These are phyloP conservation scores for Yarrowia porcina DNA, from an alignment of 805 yeast genomes.

Conservation along the genomic window DNA sequence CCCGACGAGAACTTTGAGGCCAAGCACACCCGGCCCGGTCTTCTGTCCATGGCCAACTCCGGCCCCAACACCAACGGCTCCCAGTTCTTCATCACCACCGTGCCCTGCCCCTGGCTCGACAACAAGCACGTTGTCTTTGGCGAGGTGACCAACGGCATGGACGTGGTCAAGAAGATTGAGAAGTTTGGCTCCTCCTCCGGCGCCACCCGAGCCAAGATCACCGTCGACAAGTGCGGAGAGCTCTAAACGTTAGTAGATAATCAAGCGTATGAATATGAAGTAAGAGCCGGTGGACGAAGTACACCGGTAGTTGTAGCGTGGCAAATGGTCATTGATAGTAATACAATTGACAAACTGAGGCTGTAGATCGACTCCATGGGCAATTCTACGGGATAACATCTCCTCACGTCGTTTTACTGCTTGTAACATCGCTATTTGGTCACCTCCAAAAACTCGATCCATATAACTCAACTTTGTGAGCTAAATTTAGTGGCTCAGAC, in stretches of 20 bases:
- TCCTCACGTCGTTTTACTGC: too few relatives aligned
- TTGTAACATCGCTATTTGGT: too few relatives aligned
- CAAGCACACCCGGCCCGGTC: slow-evolving; percentile 77
- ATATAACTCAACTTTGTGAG: background rate
- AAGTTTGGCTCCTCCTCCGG: slow-evolving; percentile 67
- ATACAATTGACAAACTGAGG: too few relatives aligned
- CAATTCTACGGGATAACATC: too few relatives aligned
- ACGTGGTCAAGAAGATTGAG: slow-evolving; percentile 83
- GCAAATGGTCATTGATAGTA: too few relatives aligned
- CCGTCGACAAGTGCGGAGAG: slow-evolving; percentile 64
- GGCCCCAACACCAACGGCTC: slow-evolving; percentile 99
- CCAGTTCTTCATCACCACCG: slow-evolving; percentile 94
- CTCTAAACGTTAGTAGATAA: too few relatives aligned
- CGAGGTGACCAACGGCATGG: slow-evolving; percentile 81
- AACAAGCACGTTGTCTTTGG: slow-evolving; percentile 96
- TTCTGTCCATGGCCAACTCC: slow-evolving; percentile 95
- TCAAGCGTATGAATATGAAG: too few relatives aligned
- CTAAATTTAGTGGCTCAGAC: background rate
- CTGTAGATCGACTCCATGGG: too few relatives aligned
- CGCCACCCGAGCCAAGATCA: slow-evolving; percentile 60
- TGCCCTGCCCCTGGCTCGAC: slow-evolving; percentile 82
- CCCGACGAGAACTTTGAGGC: slow-evolving; percentile 71
- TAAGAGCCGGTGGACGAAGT: too few relatives aligned
- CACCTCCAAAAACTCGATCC: too few relatives aligned
- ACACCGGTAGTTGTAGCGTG: too few relatives aligned